A percentile compares a stretch with the other conserved stretches of the same genome.
These are phyloP conservation scores for Cladobotryum mycophilum DNA, from an alignment of 2,329 filamentous ascomycete genomes.

Conservation along the genomic window DNA sequence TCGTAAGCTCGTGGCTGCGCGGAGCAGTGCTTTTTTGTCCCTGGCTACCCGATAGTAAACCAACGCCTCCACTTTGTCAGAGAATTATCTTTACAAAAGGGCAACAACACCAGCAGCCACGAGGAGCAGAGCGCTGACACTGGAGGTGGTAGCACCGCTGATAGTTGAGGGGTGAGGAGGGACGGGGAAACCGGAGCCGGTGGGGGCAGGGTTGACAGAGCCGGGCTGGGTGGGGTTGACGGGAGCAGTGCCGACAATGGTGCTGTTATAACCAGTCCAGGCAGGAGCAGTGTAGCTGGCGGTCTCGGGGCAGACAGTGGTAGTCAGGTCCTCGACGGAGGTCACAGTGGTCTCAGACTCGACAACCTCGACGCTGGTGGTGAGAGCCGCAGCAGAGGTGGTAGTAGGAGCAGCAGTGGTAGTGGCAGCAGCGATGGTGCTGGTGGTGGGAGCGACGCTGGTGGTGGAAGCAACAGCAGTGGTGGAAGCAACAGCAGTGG, in stretches of 20 bases:
- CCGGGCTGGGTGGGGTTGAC: conserved; percentile 20
- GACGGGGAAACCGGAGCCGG: conserved; percentile 8
- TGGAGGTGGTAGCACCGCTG: conserved; percentile 25
- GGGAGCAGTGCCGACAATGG: conserved; percentile 17
- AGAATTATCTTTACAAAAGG: conserved; percentile 27
- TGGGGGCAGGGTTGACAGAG: conserved; percentile 6
- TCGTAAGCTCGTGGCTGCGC: conserved; percentile 31
- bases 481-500: conserved; percentile 22
- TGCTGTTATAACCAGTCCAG: conserved; percentile 28
- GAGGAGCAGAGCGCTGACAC: conserved; percentile 32
- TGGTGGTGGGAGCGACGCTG: conserved; percentile 16
- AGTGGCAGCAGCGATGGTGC: conserved; percentile 15
- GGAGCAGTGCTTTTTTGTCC: conserved; percentile 14
- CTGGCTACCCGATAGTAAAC: conserved; percentile 11
- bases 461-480: conserved; percentile 22
- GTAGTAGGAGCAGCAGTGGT: conserved; percentile 21
- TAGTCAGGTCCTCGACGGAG: conserved; percentile 19
- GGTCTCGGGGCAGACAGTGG: conserved; percentile 17
- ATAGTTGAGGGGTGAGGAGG: conserved; percentile 16
- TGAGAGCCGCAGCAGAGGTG: conserved; percentile 15
- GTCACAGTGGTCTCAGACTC: conserved; percentile 6
- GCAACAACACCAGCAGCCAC: conserved; percentile 30
- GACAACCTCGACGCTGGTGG: conserved; percentile 11
- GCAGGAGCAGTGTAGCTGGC: conserved; percentile 23
- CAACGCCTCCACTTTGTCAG: conserved; percentile 21